phyloP scores from a whole-genome alignment of 148 eudicot species.

The Bassia scoparia region DNA sequence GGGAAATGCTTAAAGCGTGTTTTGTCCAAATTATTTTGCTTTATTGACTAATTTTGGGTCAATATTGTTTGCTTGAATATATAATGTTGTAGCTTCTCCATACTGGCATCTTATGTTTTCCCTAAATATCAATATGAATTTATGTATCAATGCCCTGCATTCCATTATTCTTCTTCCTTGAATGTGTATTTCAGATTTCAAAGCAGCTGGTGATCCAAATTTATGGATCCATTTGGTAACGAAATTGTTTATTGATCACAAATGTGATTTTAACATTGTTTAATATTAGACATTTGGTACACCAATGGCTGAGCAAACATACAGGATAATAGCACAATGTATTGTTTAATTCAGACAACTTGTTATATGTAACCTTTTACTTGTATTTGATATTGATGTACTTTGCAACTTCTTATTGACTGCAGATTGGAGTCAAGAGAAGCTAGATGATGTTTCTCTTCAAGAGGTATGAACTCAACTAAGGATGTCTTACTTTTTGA shows the following conservation, averaged over 20 bases:
- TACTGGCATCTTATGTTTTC: slow-evolving; percentile 3
- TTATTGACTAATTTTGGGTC: background rate
- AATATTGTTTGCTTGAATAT: background rate
- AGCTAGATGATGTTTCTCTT: slow-evolving; percentile 86
- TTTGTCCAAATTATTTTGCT: background rate
- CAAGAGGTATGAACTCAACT: slow-evolving; percentile 52
- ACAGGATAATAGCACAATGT: background rate
- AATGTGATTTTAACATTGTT: slow-evolving; percentile 6
- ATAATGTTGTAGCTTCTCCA: background rate
- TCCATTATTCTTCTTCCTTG: slow-evolving; percentile 4
- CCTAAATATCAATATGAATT: background rate
- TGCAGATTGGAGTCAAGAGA: slow-evolving; percentile 84
- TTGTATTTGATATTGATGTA: background rate
- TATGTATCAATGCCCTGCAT: background rate
- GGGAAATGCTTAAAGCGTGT: background rate
- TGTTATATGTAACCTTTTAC: background rate
- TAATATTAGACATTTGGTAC: slow-evolving; percentile 5
- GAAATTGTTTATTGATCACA: slow-evolving; percentile 23
- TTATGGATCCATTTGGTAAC: slow-evolving; percentile 80
- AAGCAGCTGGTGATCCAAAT: slow-evolving; percentile 60
- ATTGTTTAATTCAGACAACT: background rate
- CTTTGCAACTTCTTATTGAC: background rate
- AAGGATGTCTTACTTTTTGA: background rate
- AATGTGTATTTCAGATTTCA: slow-evolving; percentile 54
- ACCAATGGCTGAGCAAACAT: background rate